These are phyloP conservation scores for Artemisia annua DNA, from an alignment of 129 eudicot species.

Conservation along the genomic window DNA sequence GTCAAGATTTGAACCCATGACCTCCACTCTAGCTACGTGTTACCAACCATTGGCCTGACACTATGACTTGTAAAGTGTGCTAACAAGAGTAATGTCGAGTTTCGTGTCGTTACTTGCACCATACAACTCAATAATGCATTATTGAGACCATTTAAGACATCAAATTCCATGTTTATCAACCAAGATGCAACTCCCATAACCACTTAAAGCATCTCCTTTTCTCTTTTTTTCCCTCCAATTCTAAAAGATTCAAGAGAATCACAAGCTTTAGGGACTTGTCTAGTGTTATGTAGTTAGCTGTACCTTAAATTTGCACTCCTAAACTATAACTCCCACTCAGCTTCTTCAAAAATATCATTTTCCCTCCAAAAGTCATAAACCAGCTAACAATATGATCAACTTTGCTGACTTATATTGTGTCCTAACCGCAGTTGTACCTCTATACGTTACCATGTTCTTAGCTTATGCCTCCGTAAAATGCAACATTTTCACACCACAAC, in stretches of 20 bases:
- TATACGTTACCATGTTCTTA: constrained; percentile 60
- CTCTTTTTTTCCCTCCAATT: constrained; percentile 8
- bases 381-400: constrained; percentile 43
- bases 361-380: constrained; percentile 26
- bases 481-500: constrained; percentile 56
- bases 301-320: constrained; percentile 23
- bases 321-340: constrained; percentile 13
- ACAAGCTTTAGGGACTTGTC: constrained; percentile 4
- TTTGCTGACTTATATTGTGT: constrained; percentile 53
- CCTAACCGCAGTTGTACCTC: constrained; percentile 59
- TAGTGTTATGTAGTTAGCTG: constrained; percentile 2
- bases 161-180: constrained; percentile 8
- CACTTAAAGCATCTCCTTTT: constrained; percentile 10
- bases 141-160: constrained; percentile 19
- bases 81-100: constrained; percentile 1
- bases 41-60: not conserved
- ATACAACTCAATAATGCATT: constrained; percentile 22
- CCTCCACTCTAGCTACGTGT: too few species aligned
- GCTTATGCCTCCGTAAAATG: constrained; percentile 65
- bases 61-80: constrained; percentile 16
- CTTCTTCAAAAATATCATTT: constrained; percentile 20
- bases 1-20: too few species aligned
- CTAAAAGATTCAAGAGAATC: constrained; percentile 3
- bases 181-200: constrained; percentile 6
- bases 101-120: not conserved